Conservation (phyloP, 768 basidiomycete species). For the Naganishia vaughanmartiniae region DNA sequence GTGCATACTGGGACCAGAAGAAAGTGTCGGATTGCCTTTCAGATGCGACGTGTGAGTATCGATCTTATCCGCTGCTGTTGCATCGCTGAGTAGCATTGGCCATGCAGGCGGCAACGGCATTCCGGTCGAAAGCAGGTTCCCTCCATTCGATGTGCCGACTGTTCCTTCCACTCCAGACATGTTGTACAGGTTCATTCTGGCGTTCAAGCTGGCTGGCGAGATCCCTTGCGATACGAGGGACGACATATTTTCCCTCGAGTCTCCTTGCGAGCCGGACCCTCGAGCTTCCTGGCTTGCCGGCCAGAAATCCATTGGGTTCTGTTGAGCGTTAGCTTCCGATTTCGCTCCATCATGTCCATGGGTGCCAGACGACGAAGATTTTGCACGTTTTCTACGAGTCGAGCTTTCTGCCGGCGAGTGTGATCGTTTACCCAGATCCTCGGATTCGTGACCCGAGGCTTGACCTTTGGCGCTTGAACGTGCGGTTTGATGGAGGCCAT, state of each 20-base stretch:
- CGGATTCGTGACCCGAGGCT: background rate
- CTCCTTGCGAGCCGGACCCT: slow-evolving; percentile 32
- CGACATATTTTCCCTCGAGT: slow-evolving; percentile 27
- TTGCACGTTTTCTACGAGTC: background rate
- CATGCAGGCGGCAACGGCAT: slow-evolving; percentile 45
- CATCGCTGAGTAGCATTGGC: slow-evolving; percentile 42
- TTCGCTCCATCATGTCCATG: background rate
- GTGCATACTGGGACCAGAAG: background rate
- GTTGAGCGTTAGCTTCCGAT: background rate
- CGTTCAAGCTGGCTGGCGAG: slow-evolving; percentile 2
- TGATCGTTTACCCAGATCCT: slow-evolving; percentile 47
- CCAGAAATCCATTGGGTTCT: slow-evolving; percentile 12
- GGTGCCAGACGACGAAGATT: slow-evolving; percentile 5
- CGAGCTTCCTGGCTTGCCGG: slow-evolving; percentile 26
- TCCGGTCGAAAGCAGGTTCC: slow-evolving; percentile 36
- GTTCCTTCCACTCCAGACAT: slow-evolving; percentile 2
- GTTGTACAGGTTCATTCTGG: slow-evolving; percentile 21
- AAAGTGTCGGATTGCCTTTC: slow-evolving; percentile 7
- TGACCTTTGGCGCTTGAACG: too few species aligned
- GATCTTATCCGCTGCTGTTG: slow-evolving; percentile 14
- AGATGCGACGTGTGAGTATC: slow-evolving; percentile 18
- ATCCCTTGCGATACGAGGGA: background rate
- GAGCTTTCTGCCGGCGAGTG: slow-evolving; percentile 1
- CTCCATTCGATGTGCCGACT: slow-evolving; percentile 11
- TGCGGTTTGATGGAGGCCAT: slow-evolving; percentile 47